Base-by-base conservation (phyloP, 306 rosid genomes). In the Inga leiocalycina region DNA sequence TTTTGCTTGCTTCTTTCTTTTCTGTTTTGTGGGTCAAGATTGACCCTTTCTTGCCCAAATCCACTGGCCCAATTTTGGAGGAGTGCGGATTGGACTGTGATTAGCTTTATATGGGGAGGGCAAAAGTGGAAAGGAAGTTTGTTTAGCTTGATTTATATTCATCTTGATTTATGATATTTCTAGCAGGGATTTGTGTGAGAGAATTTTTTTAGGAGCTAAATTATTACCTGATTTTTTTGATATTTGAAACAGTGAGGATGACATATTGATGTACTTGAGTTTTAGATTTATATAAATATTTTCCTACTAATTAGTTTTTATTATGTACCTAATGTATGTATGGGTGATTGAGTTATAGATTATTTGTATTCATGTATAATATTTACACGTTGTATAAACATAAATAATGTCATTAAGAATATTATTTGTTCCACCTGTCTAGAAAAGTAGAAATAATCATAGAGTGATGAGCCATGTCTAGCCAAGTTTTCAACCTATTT, bases 71-170 rank as follows among this genome's bases (percentile, higher is more conserved):
- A 2, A 41, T 86, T 56, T 83, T 91, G 54, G 95, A 89, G 84
- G 94, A 91, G 81, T 91, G 97, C 56, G 94, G 93, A 73, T 90
- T 93, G 91, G 92, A 93, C 46, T 93, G 97, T 86, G 61, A 79
- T 82, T 90, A 91, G 88, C 48, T 64, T n/a, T 86, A 17, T 52
- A 5, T 48, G 17, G 54, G n/a, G 4, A 2, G 54, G 4, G n/a
- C 9, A 4, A 56, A 20, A 56, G 17, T 1, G 57, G 35, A 32
- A 14, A 71, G 46, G 64, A 65, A 81, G 57, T 64, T 77, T 78
- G 74, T 72, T 52, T 72, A 56, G 56, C 70, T 75, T 82, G 46
- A 37, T 35, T 79, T 64, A 43, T 24, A 52, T 52, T 17, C 8
- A 20, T 61, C 7, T 7, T 62, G 15, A 45, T 20, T 35, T 62